Percentiles rank a stretch among this genome's conserved stretches.
Conservation (phyloP, 805 yeast species). For the Metschnikowia aberdeeniae region DNA sequence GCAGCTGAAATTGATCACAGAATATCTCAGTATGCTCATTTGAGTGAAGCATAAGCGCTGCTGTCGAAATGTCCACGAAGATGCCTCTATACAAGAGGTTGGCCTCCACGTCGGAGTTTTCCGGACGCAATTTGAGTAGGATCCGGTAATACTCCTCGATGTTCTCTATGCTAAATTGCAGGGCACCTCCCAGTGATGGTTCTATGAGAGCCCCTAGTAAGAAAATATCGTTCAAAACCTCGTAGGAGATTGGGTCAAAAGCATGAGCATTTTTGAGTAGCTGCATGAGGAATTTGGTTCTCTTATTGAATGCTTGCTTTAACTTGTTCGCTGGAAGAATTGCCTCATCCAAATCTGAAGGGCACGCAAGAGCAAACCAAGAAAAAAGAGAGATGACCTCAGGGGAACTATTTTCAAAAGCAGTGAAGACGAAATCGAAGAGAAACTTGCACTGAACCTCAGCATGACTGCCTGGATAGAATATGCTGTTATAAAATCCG, state of each 20-base stretch:
- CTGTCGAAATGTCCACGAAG: slow-evolving; percentile 23
- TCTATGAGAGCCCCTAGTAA: slow-evolving; percentile 34
- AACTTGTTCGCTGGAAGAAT: slow-evolving; percentile 26
- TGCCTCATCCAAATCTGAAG: slow-evolving; percentile 34
- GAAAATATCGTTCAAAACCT: slow-evolving; percentile 32
- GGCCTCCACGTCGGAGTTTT: slow-evolving; percentile 4
- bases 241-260: slow-evolving; percentile 30
- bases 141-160: slow-evolving; percentile 30
- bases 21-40: slow-evolving; percentile 26
- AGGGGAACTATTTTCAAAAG: slow-evolving; percentile 28
- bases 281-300: slow-evolving; percentile 28
- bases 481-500: slow-evolving; percentile 27
- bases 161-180: slow-evolving; percentile 26
- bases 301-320: slow-evolving; percentile 32
- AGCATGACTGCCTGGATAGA: slow-evolving; percentile 20
- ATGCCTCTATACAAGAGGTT: slow-evolving; percentile 4
- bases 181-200: slow-evolving; percentile 16
- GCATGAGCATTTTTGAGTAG: slow-evolving; percentile 28
- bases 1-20: slow-evolving; percentile 20
- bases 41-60: slow-evolving; percentile 35
- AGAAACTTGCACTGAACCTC: slow-evolving; percentile 24
- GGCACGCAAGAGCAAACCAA: slow-evolving; percentile 32
- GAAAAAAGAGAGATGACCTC: slow-evolving; percentile 20
- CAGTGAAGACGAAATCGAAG: slow-evolving; percentile 29
- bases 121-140: slow-evolving; percentile 16